Base-by-base conservation (phyloP, 2,329 filamentous ascomycete species). In the Nemania diffusa region DNA sequence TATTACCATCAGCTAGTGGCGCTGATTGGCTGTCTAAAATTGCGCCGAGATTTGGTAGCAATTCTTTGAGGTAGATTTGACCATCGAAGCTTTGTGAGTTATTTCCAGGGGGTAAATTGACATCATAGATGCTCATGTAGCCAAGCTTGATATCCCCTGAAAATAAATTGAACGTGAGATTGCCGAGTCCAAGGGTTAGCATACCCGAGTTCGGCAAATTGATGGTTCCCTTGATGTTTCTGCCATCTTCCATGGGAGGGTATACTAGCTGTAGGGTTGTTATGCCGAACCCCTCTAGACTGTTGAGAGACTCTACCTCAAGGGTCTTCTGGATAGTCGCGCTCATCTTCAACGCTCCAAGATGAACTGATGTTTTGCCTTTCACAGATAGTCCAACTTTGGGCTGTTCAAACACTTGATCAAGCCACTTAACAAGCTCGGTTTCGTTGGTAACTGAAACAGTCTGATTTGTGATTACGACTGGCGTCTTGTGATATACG, bases 121-220 rank as follows among this genome's bases (percentile, higher is more conserved):
- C 75, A 44, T 84, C 77, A 59, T 78, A 76, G 4, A 83, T 64
- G 17, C 75, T 75, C 20, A 82, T 76, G 1, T 78, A 70, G 5
- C 83, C 83, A 6, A 85, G 69, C 8, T 73, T 74, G 9, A 81
- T 64, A n/a, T 80, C 75, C 3, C 81, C 81, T 0, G 78, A 79
- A 59, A 79, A 72, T 20, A 85, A 59, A 50, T 84, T 82, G 17
- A 84, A 78, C 0, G 81, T 81, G n/a, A 85, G 57, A 70, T 85
- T 81, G 11, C 84, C 83, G 3, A 84, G 75, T 0, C 79, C 80
- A 5, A 85, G 79, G 0, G 78, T 78, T 1, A 85, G 75, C 0
- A 79, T 73, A 2, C 82, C 82, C 37, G 76, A 74, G 69, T 85
- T 85, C 1, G 84, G 84, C 17, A 86, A 71, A 50, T 77, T 81